These are phyloP conservation scores for Fusarium chlamydosporum DNA, from an alignment of 2,329 filamentous ascomycete genomes.

Conservation along the genomic window DNA sequence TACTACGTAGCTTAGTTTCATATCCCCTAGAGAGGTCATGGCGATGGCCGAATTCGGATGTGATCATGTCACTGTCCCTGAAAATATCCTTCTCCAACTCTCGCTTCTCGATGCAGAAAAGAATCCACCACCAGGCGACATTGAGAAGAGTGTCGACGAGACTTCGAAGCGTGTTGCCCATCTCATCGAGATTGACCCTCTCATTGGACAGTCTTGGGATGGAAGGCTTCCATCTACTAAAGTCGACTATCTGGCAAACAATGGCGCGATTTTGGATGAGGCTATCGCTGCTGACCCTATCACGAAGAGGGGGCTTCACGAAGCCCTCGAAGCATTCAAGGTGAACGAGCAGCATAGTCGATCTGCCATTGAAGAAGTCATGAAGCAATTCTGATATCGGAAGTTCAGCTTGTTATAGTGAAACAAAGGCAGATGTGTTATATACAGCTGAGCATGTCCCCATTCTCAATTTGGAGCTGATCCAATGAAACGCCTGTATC, in stretches of 20 bases:
- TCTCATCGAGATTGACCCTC: neutral
- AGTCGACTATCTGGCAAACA: slow-evolving; percentile 1
- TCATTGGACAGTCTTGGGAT: neutral
- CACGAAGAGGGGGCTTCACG: neutral
- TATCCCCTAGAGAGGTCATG: slow-evolving; percentile 7
- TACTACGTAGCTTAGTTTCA: neutral
- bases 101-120: neutral
- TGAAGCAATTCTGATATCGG: neutral
- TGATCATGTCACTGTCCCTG: slow-evolving; percentile 5
- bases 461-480: neutral
- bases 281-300: neutral
- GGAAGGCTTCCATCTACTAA: neutral
- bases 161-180: neutral
- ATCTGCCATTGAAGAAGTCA: neutral
- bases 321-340: slow-evolving; percentile 12
- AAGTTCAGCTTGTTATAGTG: no score
- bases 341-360: slow-evolving; percentile 6
- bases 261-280: neutral
- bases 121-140: neutral
- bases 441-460: slow-evolving; percentile 1
- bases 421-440: neutral
- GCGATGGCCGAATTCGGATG: slow-evolving; percentile 17
- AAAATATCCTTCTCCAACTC: slow-evolving; percentile 8
- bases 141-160: accelerated
- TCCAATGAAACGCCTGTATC: neutral